Percentiles rank a stretch among this genome's conserved stretches.
Evolutionary conservation across 208 protist genomes (phyloP).

Genomic region (Trypanosomatidae sp.): DNA sequence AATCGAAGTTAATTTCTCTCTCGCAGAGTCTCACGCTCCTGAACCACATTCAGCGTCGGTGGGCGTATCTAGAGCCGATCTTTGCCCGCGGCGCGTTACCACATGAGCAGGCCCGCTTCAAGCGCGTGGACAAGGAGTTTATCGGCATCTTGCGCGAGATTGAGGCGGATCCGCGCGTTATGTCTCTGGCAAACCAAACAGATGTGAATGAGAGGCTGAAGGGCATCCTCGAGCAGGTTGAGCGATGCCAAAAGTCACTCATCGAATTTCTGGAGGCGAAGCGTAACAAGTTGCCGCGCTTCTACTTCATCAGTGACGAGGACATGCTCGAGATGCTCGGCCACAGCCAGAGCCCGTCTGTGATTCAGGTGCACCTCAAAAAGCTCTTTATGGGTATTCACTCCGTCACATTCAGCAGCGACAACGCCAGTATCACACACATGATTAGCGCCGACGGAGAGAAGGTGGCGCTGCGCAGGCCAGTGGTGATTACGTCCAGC

Average conservation of each 20-base stretch:
- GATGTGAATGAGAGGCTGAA: slow-evolving; percentile 89
- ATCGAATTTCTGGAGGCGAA: slow-evolving; percentile 98
- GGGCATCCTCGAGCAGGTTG: slow-evolving; percentile 94
- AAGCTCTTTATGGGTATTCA: slow-evolving; percentile 96
- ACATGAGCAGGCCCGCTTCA: slow-evolving; percentile 95
- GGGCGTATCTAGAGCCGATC: slow-evolving; percentile 98
- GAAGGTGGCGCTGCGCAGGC: slow-evolving; percentile 59
- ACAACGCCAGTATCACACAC: slow-evolving; percentile 82
- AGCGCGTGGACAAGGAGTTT: slow-evolving; percentile 97
- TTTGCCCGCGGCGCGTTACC: slow-evolving; percentile 96
- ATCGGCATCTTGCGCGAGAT: slow-evolving; percentile 90
- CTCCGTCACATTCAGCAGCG: slow-evolving; percentile 77
- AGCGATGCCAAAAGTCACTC: slow-evolving; percentile 96
- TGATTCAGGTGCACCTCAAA: slow-evolving; percentile 93
- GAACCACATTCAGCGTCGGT: slow-evolving; percentile 97
- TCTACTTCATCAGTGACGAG: slow-evolving; percentile 99
- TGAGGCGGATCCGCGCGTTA: slow-evolving; percentile 90
- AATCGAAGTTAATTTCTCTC: slow-evolving; percentile 90
- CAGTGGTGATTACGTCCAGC: slow-evolving; percentile 83
- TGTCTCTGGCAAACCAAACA: slow-evolving; percentile 81
- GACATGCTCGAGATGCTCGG: slow-evolving; percentile 98
- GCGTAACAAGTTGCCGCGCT: slow-evolving; percentile 92
- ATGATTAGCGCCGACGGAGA: slow-evolving; percentile 92
- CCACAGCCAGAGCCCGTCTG: slow-evolving; percentile 90
- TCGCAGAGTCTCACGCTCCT: slow-evolving; percentile 83